A percentile compares a stretch with the other conserved stretches of the same genome.
Conservation (phyloP, 306 rosid species). For the Psophocarpus tetragonolobus region DNA sequence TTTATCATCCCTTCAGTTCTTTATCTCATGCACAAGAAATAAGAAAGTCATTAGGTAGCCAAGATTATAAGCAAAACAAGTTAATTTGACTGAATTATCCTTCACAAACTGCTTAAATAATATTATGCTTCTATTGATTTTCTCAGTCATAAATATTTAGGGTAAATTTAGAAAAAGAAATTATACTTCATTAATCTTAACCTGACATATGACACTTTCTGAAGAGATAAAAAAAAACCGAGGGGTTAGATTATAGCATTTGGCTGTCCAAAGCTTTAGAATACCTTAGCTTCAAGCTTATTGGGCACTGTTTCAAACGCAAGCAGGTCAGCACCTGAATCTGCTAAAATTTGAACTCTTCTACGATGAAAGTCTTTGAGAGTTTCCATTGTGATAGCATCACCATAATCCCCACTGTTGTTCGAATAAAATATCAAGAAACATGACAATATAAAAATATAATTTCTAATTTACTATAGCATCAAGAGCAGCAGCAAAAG, state of each 20-base stretch:
- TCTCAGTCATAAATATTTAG: neutral
- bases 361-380: constrained; percentile 59
- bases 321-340: constrained; percentile 56
- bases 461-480: no score
- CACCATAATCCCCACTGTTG: constrained; percentile 57
- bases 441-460: neutral
- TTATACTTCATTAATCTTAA: neutral
- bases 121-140: neutral
- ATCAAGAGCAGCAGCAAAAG: constrained; percentile 13
- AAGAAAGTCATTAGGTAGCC: neutral
- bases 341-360: constrained; percentile 63
- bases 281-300: constrained; percentile 66
- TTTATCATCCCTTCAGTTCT: neutral
- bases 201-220: neutral
- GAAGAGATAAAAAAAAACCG: neutral
- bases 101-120: constrained; percentile 6
- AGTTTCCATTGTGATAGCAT: constrained; percentile 37
- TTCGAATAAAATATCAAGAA: constrained; percentile 25
- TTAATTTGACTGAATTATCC: neutral
- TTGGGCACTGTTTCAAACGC: constrained; percentile 66
- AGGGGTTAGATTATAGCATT: constrained; percentile 22
- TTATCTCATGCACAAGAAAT: neutral
- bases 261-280: constrained; percentile 11
- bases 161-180: neutral
- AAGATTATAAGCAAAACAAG: neutral